Conservation (phyloP, 768 basidiomycete species). For the Lentinula sp. region DNA sequence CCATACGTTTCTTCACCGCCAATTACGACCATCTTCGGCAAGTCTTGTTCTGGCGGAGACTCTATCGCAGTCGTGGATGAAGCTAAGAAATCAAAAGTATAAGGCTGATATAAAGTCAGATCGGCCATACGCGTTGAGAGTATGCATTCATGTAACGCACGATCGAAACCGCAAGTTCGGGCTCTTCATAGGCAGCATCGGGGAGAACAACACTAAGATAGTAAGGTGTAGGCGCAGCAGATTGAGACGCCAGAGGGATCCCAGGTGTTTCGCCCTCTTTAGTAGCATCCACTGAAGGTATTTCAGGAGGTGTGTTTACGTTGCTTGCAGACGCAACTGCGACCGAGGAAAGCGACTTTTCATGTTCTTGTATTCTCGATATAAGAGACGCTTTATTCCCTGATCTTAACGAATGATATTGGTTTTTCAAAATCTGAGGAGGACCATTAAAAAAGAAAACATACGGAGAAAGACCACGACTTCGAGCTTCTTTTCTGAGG, state of each 20-base stretch:
- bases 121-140: not conserved
- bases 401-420: conserved; percentile 28
- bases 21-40: conserved; percentile 40
- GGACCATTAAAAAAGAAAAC: conserved; percentile 12
- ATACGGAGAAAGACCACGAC: conserved; percentile 51
- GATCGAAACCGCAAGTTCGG: conserved; percentile 45
- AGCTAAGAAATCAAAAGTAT: conserved; percentile 40
- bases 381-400: conserved; percentile 57
- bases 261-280: conserved; percentile 33
- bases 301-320: conserved; percentile 14
- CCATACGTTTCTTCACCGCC: conserved; percentile 31
- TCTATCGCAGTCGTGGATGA: conserved; percentile 19
- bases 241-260: conserved; percentile 30
- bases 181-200: conserved; percentile 37
- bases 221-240: conserved; percentile 16
- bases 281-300: conserved; percentile 19
- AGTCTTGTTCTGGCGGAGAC: conserved; percentile 16
- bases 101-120: conserved; percentile 27
- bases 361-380: conserved; percentile 47
- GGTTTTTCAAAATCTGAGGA: conserved; percentile 1
- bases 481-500: conserved; percentile 48
- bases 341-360: conserved; percentile 23
- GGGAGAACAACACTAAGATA: conserved; percentile 54
- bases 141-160: conserved; percentile 34
- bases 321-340: conserved; percentile 12